Base-by-base conservation (phyloP, 1,284 basidiomycete genomes). In the Trichosporon sp. region DNA sequence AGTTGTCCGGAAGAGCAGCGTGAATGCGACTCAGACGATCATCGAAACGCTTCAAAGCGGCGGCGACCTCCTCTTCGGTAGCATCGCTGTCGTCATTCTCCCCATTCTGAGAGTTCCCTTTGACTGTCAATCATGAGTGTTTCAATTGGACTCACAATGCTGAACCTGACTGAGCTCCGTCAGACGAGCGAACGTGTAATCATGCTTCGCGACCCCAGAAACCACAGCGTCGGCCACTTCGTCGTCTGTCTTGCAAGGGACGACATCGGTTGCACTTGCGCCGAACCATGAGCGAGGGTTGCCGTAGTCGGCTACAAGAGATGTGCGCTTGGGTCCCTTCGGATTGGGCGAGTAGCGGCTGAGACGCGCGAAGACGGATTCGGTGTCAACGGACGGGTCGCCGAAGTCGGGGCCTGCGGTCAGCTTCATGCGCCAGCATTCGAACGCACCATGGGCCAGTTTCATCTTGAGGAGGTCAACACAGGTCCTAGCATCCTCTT, bases 401-500 rank as follows among this genome's bases (percentile, higher is more conserved):
- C 94, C 94, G 78, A 91, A 98, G 0, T 89, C 89, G 0, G 89
- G 89, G 0, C 90, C 88, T 88, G 66, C 7, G 29, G 64, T 63
- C 32, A 69, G 60, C 18, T 12, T 11, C 0, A n/a, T n/a, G 34
- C 27, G 42, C 6, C 8, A 11, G 12, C 9, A 21, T 27, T 25
- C 31, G 34, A 6, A 75, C 86, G 51, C 58, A 83, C 91, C 92
- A 72, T 90, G 86, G 58, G 88, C 86, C 21, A 96, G 78, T 81
- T 97, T 97, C 79, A 90, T 89, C 77, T 87, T 87, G 23, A 97
- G 80, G 25, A 97, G 84, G 69, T 95, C 93, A 15, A 93, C 74
- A 75, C 93, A 95, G 0, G 94, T 91, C 12, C 89, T 85, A 0
- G 95, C 94, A 75, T 97, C 95, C 79, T 97, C 94, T 76, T 92